Evolutionary conservation across 805 yeast species (phyloP).

Genomic region (Myxozyma sirexii): DNA sequence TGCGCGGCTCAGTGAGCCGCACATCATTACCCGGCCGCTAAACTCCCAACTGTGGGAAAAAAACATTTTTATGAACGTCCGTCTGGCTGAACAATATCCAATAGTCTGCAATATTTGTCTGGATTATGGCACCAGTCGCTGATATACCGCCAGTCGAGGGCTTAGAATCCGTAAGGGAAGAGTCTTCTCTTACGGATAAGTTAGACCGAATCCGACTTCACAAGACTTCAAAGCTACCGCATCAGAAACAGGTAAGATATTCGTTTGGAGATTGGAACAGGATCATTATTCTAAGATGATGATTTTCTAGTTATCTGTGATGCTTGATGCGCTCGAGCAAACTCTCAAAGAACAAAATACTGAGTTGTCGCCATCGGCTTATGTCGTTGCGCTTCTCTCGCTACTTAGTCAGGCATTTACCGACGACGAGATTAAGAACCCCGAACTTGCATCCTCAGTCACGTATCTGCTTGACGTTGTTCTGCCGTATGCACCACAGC

Average conservation of each 20-base stretch:
- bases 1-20: constrained; percentile 8
- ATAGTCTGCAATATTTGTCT: neutral
- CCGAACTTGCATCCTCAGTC: constrained; percentile 63
- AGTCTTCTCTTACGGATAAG: constrained; percentile 55
- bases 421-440: constrained; percentile 58
- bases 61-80: neutral
- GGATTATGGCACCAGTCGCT: constrained; percentile 12
- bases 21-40: constrained; percentile 10
- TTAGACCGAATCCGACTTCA: constrained; percentile 72
- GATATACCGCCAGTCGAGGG: neutral
- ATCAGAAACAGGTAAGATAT: constrained; percentile 65
- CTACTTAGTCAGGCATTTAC: constrained; percentile 72
- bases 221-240: constrained; percentile 74
- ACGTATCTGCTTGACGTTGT: constrained; percentile 76
- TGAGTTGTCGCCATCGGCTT: constrained; percentile 70
- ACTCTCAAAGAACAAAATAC: constrained; percentile 68
- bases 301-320: constrained; percentile 48
- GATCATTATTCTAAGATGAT: neutral
- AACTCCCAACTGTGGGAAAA: constrained; percentile 7
- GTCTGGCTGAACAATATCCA: neutral
- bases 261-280: neutral
- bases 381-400: constrained; percentile 81
- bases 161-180: neutral
- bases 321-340: constrained; percentile 88
- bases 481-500: constrained; percentile 65